Evolutionary conservation across 768 basidiomycete genomes (phyloP).

Genomic region (Mycena haematopus): DNA sequence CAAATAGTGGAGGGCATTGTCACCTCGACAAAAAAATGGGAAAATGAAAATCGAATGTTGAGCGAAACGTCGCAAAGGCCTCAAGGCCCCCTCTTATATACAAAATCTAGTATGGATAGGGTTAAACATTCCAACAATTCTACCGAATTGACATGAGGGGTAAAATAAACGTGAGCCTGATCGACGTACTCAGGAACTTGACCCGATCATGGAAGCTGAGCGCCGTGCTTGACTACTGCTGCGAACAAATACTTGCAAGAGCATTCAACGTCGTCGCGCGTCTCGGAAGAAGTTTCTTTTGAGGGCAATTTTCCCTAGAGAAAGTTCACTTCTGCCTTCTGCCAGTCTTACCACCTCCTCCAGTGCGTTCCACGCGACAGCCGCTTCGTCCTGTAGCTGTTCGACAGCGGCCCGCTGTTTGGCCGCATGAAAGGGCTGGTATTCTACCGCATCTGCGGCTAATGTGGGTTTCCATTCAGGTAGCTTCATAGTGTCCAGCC

Average conservation of each 20-base stretch:
- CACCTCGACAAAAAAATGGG: slow-evolving; percentile 14
- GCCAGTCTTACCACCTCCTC: slow-evolving; percentile 64
- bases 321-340: slow-evolving; percentile 58
- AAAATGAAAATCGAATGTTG: slow-evolving; percentile 7
- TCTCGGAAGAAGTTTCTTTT: neutral
- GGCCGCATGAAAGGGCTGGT: slow-evolving; percentile 24
- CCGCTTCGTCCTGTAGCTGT: slow-evolving; percentile 31
- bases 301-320: slow-evolving; percentile 51
- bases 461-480: slow-evolving; percentile 47
- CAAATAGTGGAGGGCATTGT: slow-evolving; percentile 17
- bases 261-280: no score
- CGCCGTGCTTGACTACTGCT: neutral
- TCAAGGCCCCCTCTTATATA: slow-evolving; percentile 5
- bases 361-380: slow-evolving; percentile 47
- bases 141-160: neutral
- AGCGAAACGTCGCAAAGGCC: slow-evolving; percentile 27
- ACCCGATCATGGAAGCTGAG: no score
- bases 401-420: slow-evolving; percentile 25
- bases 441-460: slow-evolving; percentile 27
- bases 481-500: slow-evolving; percentile 35
- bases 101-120: neutral
- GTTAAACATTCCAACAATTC: neutral
- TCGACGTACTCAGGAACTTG: neutral
- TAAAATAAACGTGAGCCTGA: slow-evolving; percentile 1
- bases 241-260: no score